phyloP scores from a whole-genome alignment of 257 asterid species.

The Agastache rugosa region DNA sequence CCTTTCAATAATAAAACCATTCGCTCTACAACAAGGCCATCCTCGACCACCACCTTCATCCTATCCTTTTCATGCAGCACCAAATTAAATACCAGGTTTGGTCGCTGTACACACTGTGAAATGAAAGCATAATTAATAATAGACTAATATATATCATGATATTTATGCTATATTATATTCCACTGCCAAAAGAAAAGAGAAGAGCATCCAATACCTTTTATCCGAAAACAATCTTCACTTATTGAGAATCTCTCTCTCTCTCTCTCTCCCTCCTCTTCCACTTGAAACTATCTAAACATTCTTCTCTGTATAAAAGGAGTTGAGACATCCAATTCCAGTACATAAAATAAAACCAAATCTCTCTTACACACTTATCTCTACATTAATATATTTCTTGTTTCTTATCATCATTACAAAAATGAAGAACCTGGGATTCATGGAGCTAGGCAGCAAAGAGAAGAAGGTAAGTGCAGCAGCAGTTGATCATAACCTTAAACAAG shows the following conservation, averaged over 20 bases:
- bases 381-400: neutral
- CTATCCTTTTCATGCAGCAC: neutral
- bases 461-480: no score
- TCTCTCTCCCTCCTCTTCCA: neutral
- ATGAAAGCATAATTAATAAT: no score
- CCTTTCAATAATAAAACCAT: no score
- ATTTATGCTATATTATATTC: neutral
- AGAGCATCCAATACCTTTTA: neutral
- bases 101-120: neutral
- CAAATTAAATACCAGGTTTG: neutral
- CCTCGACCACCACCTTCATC: neutral
- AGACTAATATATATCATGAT: no score
- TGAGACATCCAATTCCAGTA: no score
- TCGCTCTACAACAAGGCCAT: no score
- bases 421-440: neutral
- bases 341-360: neutral
- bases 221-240: neutral
- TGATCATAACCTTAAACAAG: neutral
- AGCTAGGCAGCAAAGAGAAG: neutral
- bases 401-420: neutral
- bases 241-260: neutral
- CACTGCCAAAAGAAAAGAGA: neutral
- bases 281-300: neutral
- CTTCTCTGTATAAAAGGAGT: neutral
- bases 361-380: no score